Base-by-base conservation (phyloP, 1,139 yeast species). In the Wickerhamiella pararugosa region DNA sequence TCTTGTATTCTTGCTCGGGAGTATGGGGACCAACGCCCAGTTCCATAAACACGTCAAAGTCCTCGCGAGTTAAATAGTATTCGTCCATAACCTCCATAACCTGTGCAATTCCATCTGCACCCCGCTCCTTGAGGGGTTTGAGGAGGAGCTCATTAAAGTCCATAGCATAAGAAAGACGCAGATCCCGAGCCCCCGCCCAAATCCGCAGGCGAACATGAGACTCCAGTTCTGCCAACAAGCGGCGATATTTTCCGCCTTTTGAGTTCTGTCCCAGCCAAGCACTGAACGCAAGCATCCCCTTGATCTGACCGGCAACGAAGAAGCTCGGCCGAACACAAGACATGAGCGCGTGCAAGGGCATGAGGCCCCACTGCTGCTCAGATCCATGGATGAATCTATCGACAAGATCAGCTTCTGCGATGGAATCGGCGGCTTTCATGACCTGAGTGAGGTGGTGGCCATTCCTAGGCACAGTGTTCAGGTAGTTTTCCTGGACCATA, bases 401-500 rank as follows among this genome's bases (percentile, higher is more conserved):
- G 21, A 87, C 78, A 29, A 78, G 59, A 58, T 92, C 98, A 10
- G 90, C 80, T 44, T 72, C 71, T 36, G 92, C 78, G 40, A 92
- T 83, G 43, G 83, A 75, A 50, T 84, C 87, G 0, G 97, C 84
- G 0, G 98, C 98, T 29, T 66, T 65, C 1, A 84, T 79, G 1
- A 80, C 77, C 30, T 75, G 66, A 49, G 71, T 69, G 45, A 90
- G 61, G 9, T 59, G 55, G 15, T 37, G 40, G 10, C 57, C 57
- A 2, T 51, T 25, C 6, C 57, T 46, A 2, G 94, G 92, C 34
- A 63, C 63, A 0, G 93, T 77, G 40, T 63, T 64, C 40, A 84
- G 60, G 57, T 92, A 92, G 61, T 92, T 92, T 58, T 92, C 98
- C 57, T 90, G 97, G 40, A 92, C 73, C 97, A 92, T 90, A 48